Base-by-base conservation (phyloP, 495 filamentous ascomycete species). In the Xylaria palmicola region DNA sequence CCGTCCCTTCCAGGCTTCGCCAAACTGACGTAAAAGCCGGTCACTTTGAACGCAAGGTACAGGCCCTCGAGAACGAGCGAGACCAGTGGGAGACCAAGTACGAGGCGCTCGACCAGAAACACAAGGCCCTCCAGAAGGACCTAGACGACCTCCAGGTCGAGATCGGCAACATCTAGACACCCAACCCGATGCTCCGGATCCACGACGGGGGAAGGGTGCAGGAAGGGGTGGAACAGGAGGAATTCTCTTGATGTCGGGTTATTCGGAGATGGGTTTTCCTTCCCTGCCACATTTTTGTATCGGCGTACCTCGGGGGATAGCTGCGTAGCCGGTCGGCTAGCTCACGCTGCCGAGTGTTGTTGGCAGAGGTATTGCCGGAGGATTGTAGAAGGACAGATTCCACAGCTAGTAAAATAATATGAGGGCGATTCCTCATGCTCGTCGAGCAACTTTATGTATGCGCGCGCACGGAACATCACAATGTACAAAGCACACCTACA, bases 21-120 rank as follows among this genome's bases (percentile, higher is more conserved):
- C 93, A 96, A 79, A 97, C 94, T 76, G 94, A 98, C 75, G 92
- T 98, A 79, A 97, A 97, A 82, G 92, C 94, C 73, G 95, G 93
- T 62, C 94, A 99, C 83, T 97, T 92, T 79, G 95, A 98, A 80
- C 95, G 95, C 82, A 97, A 99, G 81, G 94, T 99, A 64, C 89
- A 95, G 74, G 96, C 93, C 66, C 86, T 99, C 64, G 94, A 99
- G 77, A 77, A 82, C 59, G 84, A 91, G 68, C 88, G 89, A 64
- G 91, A 97, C 75, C 82, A 90, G 74, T 97, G 92, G 92, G 95
- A 98, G 82, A 69, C 79, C 77, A 97, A 98, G 82, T 98, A 93
- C 77, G 95, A 97, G 79, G 94, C 97, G 73, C 92, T 94, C 86
- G 71, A 85, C 62, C 88, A 92, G 86, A 96, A 96, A 79, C 88